phyloP scores from a whole-genome alignment of 2,329 filamentous ascomycete species.

The Chrysoporthe deuterocubensis region DNA sequence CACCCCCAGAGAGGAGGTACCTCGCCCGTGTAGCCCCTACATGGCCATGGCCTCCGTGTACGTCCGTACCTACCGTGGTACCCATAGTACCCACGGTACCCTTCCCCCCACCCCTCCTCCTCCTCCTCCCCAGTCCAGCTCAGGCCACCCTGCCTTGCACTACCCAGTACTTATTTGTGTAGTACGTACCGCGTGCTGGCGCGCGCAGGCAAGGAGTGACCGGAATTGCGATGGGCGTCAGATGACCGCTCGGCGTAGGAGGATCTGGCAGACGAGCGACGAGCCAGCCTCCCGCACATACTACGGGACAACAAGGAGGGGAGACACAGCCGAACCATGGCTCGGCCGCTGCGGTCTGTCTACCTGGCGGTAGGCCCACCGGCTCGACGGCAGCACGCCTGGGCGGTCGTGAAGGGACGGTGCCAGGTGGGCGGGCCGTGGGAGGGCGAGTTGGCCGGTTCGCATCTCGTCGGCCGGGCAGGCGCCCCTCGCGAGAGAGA shows the following conservation, averaged over 20 bases:
- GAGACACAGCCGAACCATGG: neutral
- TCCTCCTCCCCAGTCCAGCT: neutral
- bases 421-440: too few relatives aligned
- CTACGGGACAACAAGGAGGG: neutral
- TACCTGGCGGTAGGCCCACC: too few relatives aligned
- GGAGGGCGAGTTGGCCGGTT: too few relatives aligned
- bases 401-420: too few relatives aligned
- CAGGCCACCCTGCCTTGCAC: neutral
- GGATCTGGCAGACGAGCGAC: constrained; percentile 7
- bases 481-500: too few relatives aligned
- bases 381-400: too few relatives aligned
- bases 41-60: neutral
- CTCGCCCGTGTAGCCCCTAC: constrained; percentile 1
- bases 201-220: constrained; percentile 4
- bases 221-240: constrained; percentile 16
- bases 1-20: too few relatives aligned
- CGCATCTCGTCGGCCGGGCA: too few relatives aligned
- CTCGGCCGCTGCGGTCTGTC: neutral
- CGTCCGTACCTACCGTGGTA: neutral
- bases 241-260: neutral
- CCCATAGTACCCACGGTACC: too few relatives aligned
- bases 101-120: too few relatives aligned
- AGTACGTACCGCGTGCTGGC: neutral
- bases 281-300: too few relatives aligned
- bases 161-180: neutral